Conservation (phyloP, 495 filamentous ascomycete species). For the Aspergillus bertholletiae region DNA sequence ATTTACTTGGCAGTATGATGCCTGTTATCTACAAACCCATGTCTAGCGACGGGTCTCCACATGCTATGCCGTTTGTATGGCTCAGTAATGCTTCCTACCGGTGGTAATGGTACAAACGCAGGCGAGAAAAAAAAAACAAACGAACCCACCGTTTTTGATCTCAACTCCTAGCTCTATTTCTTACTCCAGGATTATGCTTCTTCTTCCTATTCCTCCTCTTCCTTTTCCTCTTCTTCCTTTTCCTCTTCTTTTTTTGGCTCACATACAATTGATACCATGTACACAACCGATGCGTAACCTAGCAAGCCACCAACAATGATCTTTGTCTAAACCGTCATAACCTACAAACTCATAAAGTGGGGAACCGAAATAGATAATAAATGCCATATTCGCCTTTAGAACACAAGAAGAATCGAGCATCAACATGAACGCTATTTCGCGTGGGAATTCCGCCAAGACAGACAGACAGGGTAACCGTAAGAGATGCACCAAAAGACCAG, state of each 20-base stretch:
- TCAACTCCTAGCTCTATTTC: too few species aligned
- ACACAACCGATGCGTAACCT: not conserved
- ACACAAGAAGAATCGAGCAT: constrained; percentile 2
- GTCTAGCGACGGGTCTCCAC: not conserved
- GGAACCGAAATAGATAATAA: constrained; percentile 1
- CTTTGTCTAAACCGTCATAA: not conserved
- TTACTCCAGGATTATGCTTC: not conserved
- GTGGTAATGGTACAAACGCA: not conserved
- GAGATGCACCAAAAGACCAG: not conserved
- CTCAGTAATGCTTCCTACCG: not conserved
- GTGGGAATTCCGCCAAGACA: not conserved
- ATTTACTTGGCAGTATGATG: not conserved
- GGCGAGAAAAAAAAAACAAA: too few species aligned
- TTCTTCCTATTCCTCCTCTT: too few species aligned
- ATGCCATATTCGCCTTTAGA: constrained; percentile 14
- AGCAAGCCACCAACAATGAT: not conserved
- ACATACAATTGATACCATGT: not conserved
- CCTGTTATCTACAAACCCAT: not conserved
- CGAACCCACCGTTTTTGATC: too few species aligned
- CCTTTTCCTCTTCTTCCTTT: too few species aligned
- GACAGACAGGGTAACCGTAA: not conserved
- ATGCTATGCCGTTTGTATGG: not conserved
- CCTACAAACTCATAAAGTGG: constrained; percentile 1
- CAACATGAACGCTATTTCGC: not conserved
- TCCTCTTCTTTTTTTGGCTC: too few species aligned